Base-by-base conservation (phyloP, 345 rosid genomes). In the Mangifera indica region DNA sequence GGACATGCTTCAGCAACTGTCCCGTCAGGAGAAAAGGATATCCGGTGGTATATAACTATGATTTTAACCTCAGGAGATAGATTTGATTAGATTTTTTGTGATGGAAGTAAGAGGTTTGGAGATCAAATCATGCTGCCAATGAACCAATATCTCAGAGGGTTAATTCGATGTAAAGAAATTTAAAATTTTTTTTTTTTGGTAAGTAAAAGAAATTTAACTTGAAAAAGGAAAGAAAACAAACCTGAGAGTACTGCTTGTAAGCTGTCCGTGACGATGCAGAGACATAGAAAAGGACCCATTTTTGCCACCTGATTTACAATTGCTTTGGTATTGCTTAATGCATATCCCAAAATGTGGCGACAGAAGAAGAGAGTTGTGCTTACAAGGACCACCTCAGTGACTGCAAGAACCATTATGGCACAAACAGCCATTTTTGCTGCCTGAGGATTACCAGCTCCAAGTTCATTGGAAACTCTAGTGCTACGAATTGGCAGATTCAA, bases 381-480 rank as follows among this genome's bases (percentile, higher is more conserved):
- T 20, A 75, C 67, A 0, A 69, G 17, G 10, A 60, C 26, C 42
- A 72, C 8, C 54, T 77, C 86, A 32, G 46, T 17, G 0, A 72
- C 68, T 26, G 74, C 60, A 18, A 85, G 67, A 20, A 74, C 37
- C 75, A 83, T 61, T 8, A 69, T 66, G 3, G 77, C 69, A 18
- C 42, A 42, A 9, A 70, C 79, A 0, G 84, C 71, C 0, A 14
- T 8, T 10, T 71, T 72, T 9, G 80, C 88, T 17, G 68, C 83
- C 60, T 24, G 56, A 10, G 88, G 80, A n/a, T 77, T 79, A 20
- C 85, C 82, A 1, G 79, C 84, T 34, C 88, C 88, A 20, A 85
- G 62, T 68, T 82, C 86, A 59, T 83, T 83, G n/a, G 86, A 81
- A 32, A 85, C 81, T 58, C 83, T 64, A 0, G 85, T 79, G 73